Conservation (phyloP, 352 stramenopile genomes). For the Pythium oligandrum region DNA sequence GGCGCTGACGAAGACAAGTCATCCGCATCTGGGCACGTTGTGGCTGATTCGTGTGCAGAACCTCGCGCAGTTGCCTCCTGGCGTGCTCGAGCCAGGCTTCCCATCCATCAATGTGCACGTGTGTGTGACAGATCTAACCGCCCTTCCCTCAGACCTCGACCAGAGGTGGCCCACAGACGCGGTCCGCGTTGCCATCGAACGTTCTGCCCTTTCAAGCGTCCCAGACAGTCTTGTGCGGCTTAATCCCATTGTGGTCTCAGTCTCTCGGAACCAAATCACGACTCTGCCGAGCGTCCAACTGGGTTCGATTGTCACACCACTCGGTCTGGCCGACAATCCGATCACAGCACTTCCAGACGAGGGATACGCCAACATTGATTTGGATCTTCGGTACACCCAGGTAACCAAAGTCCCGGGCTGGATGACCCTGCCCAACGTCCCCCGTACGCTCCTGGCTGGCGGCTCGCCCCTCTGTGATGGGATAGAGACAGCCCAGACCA, state of each 20-base stretch:
- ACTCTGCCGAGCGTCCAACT: background rate
- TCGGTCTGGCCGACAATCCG: constrained; percentile 6
- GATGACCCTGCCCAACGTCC: too few species aligned
- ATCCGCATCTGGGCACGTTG: constrained; percentile 2
- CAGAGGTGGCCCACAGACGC: constrained; percentile 1
- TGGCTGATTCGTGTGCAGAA: constrained; percentile 5
- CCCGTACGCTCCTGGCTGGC: too few species aligned
- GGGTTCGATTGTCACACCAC: background rate
- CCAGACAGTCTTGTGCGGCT: background rate
- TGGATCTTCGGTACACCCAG: too few species aligned
- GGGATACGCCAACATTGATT: too few species aligned
- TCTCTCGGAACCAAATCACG: too few species aligned
- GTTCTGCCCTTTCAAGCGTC: background rate
- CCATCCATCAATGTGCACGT: constrained; percentile 3
- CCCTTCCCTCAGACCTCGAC: constrained; percentile 3
- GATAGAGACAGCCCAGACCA: too few species aligned
- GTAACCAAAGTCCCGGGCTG: too few species aligned
- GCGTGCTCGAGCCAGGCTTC: constrained; percentile 1
- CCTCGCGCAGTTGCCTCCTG: background rate
- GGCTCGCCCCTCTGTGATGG: too few species aligned
- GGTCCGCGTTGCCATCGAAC: constrained; percentile 6
- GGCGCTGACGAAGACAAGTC: background rate
- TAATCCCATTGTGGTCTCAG: background rate
- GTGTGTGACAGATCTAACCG: constrained; percentile 2
- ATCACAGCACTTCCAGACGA: background rate